Evolutionary conservation across 1,139 yeast genomes (phyloP), one percentile per base, ranked within the genome.

Genomic region (Hyphopichia fennica): DNA sequence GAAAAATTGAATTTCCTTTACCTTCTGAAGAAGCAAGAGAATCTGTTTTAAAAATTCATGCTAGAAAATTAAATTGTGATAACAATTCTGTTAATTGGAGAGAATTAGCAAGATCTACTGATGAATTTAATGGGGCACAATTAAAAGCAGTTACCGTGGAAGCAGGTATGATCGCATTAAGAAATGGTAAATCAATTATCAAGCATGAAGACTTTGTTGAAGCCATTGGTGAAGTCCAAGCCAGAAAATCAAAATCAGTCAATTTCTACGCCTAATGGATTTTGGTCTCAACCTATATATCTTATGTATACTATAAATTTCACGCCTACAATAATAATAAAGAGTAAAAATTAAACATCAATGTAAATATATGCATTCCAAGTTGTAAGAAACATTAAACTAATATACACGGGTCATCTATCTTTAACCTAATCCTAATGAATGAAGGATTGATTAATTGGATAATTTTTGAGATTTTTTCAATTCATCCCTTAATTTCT

Each of bases 151-250:
- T 93, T 23, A 90, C 97, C 8, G 99, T 93, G 18, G 99, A 93
- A 66, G 99, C 99, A 2, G 99, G 99, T 60, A 95, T 93, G 99
- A 93, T 95, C 68, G 99, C 99, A 1, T 77, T 95, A 60, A 82
- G 99, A 68, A 89, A 89, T 57, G 98, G 97, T 20, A 96, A 93
- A 66, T 81, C 87, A 28, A 79, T 85, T 51, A 91, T 95, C 45
- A 87, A 88, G 56, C 99, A 95, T 65, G 99, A 95, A 69, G 99
- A 95, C 69, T 95, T 93, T 61, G 96, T 95, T 17, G 99, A 95
- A 62, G 99, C 96, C 45, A 90, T 93, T 50, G 85, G 97, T 48
- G 99, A 95, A 72, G 99, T 95, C 33, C 99, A 93, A 71, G 96
- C 98, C 41, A 83, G 99, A 73, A 95, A 95, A 77, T 78, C 87